Evolutionary conservation across 768 basidiomycete genomes (phyloP), one percentile per base, ranked within the genome.

Genomic region (Termitomyces sp.): DNA sequence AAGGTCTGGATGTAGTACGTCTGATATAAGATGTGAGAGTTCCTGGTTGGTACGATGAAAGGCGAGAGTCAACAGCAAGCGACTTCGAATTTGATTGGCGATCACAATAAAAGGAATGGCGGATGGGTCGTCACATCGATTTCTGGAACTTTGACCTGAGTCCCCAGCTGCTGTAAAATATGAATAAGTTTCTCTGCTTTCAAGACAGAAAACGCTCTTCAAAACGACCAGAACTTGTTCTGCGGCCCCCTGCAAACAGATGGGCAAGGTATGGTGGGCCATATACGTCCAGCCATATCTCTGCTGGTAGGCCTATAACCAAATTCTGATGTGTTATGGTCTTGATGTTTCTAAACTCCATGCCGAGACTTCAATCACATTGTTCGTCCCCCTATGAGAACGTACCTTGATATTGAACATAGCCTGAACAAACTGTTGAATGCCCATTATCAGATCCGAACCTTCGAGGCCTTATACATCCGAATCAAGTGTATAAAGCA

Each of bases 11-110:
- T 15, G 46, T 40, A 12, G 47, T 54, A 19, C 52, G n/a, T 15
- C 28, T 54, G 3, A 46, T 47, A 33, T 56, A 46, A 15, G 43
- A 58, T 19, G 53, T 55, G 40, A 51, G 59, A 1, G 59, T 35
- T 2, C 64, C 66, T 3, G 63, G 62, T n/a, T 64, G 56, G 46
- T 60, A 64, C 1, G 59, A 55, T 11, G 62, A 62, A 40, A 66
- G 57, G 43, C 65, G 66, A 23, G 59, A 54, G 46, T 66, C 66
- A 41, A 68, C 43, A 1, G 61, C 45, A 19, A 66, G 63, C 10
- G 46, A 54, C 38, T 48, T 54, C 23, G 64, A 54, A 11, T 53
- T 50, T 33, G 64, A 63, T 33, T 9, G 9, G 31, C 31, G 9
- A 33, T 33, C 31, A 33, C 31, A 33, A 10, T 33, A 8, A 10